A percentile compares a stretch with the other conserved stretches of the same genome.
phyloP scores from a whole-genome alignment of 2,329 filamentous ascomycete genomes.

The Penicillium sp. region DNA sequence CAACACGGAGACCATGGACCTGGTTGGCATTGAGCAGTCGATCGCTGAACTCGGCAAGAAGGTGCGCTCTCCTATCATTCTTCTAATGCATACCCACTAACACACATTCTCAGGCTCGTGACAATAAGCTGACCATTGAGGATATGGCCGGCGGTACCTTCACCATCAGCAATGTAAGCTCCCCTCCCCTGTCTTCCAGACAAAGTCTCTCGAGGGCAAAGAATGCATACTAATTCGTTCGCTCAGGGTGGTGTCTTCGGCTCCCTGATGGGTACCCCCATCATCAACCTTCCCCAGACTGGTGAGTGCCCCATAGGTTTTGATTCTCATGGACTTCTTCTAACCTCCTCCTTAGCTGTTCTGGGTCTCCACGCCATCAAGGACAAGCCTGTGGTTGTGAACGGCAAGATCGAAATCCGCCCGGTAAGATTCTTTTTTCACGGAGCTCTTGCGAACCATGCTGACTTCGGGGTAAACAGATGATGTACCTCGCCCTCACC shows the following conservation, averaged over 20 bases:
- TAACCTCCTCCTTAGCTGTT: slow-evolving; percentile 51
- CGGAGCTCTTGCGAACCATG: background rate
- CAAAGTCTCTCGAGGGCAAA: background rate
- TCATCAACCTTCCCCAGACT: slow-evolving; percentile 94
- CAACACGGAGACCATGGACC: slow-evolving; percentile 81
- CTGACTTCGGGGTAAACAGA: slow-evolving; percentile 44
- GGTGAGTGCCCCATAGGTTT: slow-evolving; percentile 38
- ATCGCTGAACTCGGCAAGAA: slow-evolving; percentile 96
- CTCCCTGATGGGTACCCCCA: slow-evolving; percentile 93
- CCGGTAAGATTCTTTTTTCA: slow-evolving; percentile 50
- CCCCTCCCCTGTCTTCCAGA: background rate
- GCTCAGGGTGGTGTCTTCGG: slow-evolving; percentile 79
- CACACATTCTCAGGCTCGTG: slow-evolving; percentile 67
- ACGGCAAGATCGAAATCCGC: slow-evolving; percentile 90
- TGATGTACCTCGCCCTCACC: slow-evolving; percentile 98
- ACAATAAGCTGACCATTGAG: slow-evolving; percentile 95
- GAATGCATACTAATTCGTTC: background rate
- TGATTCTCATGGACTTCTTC: background rate
- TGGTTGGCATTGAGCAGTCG: slow-evolving; percentile 80
- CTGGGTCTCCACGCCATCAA: slow-evolving; percentile 95
- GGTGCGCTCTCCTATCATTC: slow-evolving; percentile 46
- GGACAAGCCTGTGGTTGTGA: slow-evolving; percentile 80
- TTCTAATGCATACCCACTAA: slow-evolving; percentile 9
- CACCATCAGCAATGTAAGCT: slow-evolving; percentile 82
- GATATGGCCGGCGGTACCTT: slow-evolving; percentile 99